Base-by-base conservation (phyloP, 225 moss, liverwort and hornwort genomes). In the Bryum argenteum region DNA sequence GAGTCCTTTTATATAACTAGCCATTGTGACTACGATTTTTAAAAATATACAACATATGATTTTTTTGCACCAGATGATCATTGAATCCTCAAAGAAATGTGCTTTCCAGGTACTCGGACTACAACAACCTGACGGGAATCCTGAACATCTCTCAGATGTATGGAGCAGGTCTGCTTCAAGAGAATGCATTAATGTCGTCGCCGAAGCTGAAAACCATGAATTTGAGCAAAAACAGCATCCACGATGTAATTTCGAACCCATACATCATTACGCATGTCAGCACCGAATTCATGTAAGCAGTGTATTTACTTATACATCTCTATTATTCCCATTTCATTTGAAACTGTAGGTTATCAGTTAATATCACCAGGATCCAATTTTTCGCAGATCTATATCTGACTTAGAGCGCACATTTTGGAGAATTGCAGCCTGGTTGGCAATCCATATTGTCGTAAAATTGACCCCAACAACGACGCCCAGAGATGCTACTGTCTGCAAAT, bases 81-180 rank as follows among this genome's bases (percentile, higher is more conserved):
- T 28, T 5, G 5, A 2, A 28, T 33, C 7, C 7, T 33, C 0
- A 33, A 33, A 33, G 4, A 47, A 47, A 13, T 12, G 37, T 61
- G 13, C n/a, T n/a, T 57, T 1, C 22, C 71, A 80, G 75, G 66
- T 80, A 79, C 65, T 59, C 75, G 11, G 75, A 79, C 59, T 43
- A 70, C 66, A 80, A 80, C 47, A 55, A 0, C 9, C 38, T 80
- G 4, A n/a, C 57, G 8, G 71, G 77, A 58, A 63, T 48, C 8
- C 58, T 77, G 3, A 18, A 77, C 58, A 65, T 77, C 17, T n/a
- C 10, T 9, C 33, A 9, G 15, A 58, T 77, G 70, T 62, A 52
- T 28, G 0, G 0, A 11, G 4, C 9, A 33, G 69, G 45, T 0
- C 69, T 76, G 45, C 62, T 76, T 17, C 19, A 33, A 66, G 48